Evolutionary conservation across 345 rosid species (phyloP), one percentile per base, ranked within the genome.

Genomic region (Isatis tinctoria): DNA sequence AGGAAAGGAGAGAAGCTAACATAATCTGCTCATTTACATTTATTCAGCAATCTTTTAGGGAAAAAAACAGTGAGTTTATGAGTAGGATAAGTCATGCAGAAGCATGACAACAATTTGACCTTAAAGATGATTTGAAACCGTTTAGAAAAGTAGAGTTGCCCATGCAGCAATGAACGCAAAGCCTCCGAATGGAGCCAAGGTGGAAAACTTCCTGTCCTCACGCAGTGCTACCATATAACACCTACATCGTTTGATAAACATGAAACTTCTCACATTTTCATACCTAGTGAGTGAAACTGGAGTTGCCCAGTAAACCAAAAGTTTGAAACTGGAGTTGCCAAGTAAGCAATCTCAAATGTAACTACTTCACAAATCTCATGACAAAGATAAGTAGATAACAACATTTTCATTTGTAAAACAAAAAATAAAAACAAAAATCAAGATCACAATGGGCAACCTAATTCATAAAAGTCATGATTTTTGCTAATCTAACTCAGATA

Each of bases 141-240:
- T 32, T 80, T 67, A 94, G 82, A 91, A 85, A 16, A 91, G 81
- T 82, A 94, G 77, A 88, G 89, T 87, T 28, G 83, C 93, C 97
- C 98, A 94, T 48, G 88, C 97, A 47, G 84, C 95, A 13, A 91
- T 72, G 65, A 94, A 89, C 10, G 96, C 96, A 69, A 92, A 85
- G 40, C 97, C 97, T 26, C 99, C 97, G 65, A 90, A 82, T 30
- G 99, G 97, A 70, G 97, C 97, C 60, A 90, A 60, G 14, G 69
- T 79, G n/a, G 97, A 81, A 79, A 81, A 95, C 72, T 85, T 84
- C 68, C 92, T 81, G 83, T 95, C 93, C 83, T 95, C 99, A 6
- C 84, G 85, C 48, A 85, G 73, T 27, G 97, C 97, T 9, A 84
- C 97, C 16, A 91, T 80, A 73, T 90, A 95, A 73, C 97, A 95